phyloP scores from a whole-genome alignment of 352 stramenopile genomes.

The Pythium apleroticum region DNA sequence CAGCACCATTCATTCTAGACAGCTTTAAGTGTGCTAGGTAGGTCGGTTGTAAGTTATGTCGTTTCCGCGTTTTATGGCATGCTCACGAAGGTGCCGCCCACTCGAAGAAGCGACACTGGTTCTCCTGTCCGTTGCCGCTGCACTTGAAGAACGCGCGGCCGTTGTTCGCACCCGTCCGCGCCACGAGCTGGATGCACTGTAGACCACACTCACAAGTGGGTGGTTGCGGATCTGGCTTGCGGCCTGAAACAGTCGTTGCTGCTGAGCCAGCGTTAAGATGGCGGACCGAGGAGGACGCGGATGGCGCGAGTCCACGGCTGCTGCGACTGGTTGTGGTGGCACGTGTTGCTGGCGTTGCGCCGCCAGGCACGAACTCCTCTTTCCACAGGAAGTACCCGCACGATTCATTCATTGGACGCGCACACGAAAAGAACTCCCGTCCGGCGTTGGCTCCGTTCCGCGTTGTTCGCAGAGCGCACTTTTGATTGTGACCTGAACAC shows the following conservation, averaged over 20 bases:
- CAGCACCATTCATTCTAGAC: slow-evolving; percentile 31
- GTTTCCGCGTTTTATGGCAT: neutral
- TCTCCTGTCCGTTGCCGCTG: slow-evolving; percentile 63
- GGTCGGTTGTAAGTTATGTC: neutral
- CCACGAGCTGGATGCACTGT: slow-evolving; percentile 48
- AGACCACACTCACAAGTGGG: slow-evolving; percentile 51
- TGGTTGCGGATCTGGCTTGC: neutral
- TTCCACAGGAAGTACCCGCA: slow-evolving; percentile 93
- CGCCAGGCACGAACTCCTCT: slow-evolving; percentile 52
- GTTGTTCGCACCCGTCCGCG: slow-evolving; percentile 81
- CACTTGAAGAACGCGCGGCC: slow-evolving; percentile 94
- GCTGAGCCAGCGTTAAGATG: neutral
- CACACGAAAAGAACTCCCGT: slow-evolving; percentile 93
- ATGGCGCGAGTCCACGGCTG: slow-evolving; percentile 1
- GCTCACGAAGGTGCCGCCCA: slow-evolving; percentile 54
- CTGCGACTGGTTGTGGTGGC: neutral
- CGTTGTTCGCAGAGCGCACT: slow-evolving; percentile 44
- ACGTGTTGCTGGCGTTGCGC: neutral
- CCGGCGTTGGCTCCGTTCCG: slow-evolving; percentile 80
- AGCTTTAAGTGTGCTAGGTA: neutral
- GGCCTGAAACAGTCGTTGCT: neutral
- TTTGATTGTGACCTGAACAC: slow-evolving; percentile 46
- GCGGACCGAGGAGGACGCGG: neutral
- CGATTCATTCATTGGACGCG: slow-evolving; percentile 64
- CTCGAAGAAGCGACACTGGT: slow-evolving; percentile 92